These are phyloP conservation scores for Fusarium fujikuroi DNA, from an alignment of 2,329 filamentous ascomycete genomes.

Conservation along the genomic window DNA sequence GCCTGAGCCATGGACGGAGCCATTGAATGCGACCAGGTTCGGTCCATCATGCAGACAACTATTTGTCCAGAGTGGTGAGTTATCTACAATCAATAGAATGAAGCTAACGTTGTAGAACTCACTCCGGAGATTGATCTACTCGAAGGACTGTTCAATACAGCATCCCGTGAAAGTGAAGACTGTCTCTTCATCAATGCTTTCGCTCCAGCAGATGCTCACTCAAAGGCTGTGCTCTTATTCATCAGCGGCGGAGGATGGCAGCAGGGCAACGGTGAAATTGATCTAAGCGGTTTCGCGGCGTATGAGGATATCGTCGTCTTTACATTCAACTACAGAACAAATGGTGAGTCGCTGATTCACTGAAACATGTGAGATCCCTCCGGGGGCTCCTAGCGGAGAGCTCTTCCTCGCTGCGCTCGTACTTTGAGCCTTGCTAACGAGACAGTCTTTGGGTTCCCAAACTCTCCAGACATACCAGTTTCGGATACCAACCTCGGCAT, in stretches of 20 bases:
- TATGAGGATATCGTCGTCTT: slow-evolving; percentile 45
- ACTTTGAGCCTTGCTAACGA: background rate
- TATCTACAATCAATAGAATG: no score
- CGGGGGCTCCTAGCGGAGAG: no score
- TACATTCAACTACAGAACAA: slow-evolving; percentile 43
- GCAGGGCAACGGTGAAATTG: slow-evolving; percentile 35
- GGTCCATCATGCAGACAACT: slow-evolving; percentile 33
- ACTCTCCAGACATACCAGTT: slow-evolving; percentile 51
- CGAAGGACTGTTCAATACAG: slow-evolving; percentile 32
- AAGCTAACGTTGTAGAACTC: slow-evolving; percentile 22
- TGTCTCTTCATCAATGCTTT: slow-evolving; percentile 46
- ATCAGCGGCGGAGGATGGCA: slow-evolving; percentile 44
- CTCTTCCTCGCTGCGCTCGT: no score
- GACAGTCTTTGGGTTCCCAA: slow-evolving; percentile 56
- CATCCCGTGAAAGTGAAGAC: slow-evolving; percentile 43
- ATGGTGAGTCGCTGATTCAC: slow-evolving; percentile 23
- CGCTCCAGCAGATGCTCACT: slow-evolving; percentile 18
- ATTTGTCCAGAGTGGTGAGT: slow-evolving; percentile 27
- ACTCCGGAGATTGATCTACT: slow-evolving; percentile 32
- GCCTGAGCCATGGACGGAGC: slow-evolving; percentile 28
- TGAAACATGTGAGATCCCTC: no score
- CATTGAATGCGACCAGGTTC: slow-evolving; percentile 20
- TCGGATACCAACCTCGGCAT: slow-evolving; percentile 49
- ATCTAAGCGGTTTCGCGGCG: slow-evolving; percentile 41
- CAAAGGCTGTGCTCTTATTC: slow-evolving; percentile 40